Percentiles rank a stretch among this genome's conserved stretches.
Conservation (phyloP, 345 rosid genomes). For the Aquilaria yunnanensis region DNA sequence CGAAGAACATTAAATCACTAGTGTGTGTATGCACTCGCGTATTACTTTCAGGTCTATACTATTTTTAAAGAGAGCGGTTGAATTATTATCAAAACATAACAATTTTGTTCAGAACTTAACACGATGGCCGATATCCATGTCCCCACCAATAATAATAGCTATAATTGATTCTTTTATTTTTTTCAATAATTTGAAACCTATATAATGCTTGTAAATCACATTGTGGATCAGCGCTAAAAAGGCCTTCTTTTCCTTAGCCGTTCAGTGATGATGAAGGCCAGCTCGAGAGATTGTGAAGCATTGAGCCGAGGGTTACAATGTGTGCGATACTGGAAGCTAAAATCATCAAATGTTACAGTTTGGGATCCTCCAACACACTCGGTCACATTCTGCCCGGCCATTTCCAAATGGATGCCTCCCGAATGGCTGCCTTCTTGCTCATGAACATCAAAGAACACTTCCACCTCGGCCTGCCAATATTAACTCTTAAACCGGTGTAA, state of each 20-base stretch:
- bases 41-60: too few species aligned
- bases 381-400: conserved; percentile 63
- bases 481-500: not conserved
- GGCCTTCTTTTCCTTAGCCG: conserved; percentile 49
- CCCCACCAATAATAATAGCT: too few species aligned
- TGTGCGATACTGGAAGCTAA: conserved; percentile 57
- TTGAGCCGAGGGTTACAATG: conserved; percentile 63
- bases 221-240: too few species aligned
- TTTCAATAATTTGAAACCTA: too few species aligned
- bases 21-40: too few species aligned
- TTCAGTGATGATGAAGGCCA: conserved; percentile 53
- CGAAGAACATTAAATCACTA: too few species aligned
- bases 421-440: conserved; percentile 64
- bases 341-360: conserved; percentile 48
- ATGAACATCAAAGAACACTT: conserved; percentile 56
- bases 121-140: too few species aligned
- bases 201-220: too few species aligned
- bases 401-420: conserved; percentile 58
- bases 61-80: too few species aligned
- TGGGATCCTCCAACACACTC: conserved; percentile 66
- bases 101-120: too few species aligned
- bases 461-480: conserved; percentile 42
- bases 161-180: too few species aligned
- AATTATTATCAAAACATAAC: too few species aligned
- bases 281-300: conserved; percentile 59